Evolutionary conservation across 2,329 filamentous ascomycete species (phyloP), one percentile per base, ranked within the genome.

Genomic region (Dactylonectria macrodidyma): DNA sequence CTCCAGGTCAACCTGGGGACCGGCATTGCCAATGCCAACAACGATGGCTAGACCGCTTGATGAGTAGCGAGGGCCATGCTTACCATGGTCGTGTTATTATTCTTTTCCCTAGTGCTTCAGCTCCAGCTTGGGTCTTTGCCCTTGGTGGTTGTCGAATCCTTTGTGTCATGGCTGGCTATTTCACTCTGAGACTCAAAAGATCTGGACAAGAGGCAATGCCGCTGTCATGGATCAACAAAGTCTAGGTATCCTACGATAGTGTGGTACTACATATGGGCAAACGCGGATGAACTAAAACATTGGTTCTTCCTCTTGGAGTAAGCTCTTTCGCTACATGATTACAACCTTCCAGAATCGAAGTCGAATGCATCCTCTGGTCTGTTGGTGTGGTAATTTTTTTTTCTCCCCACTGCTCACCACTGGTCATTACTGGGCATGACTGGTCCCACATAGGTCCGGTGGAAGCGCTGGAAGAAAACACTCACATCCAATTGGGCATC

Each of bases 401-500:
- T 26, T 14, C 26, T 30, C 26, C 26, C 26, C 26, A 7, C 7
- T 30, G 26, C 4, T 30, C 26, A 30, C 4, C 26, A 30, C 4
- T 7, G 4, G 26, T 30, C 26, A 30, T 7, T 2, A 30, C 26
- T 30, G 26, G 26, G 4, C 26, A 30, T 30, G 51, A 16, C 48
- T 34, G 16, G 12, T 34, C 26, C 36, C 36, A 33, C 51, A 12
- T 30, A 30, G 26, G 48, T 26, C 22, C 9, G 36, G 30, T 46
- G 22, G 16, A 5, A 16, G 22, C 22, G 11, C 24, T 26, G 30
- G 30, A 60, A 44, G 34, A 60, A 60, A 51, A 44, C 46, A 22
- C 41, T 61, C 54, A 46, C 22, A 48, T 55, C 58, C 41, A 33
- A 68, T 68, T 66, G 62, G 58, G 62, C 58, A 62, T 10, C 58